phyloP scores from a whole-genome alignment of 768 basidiomycete genomes.

The Lactarius evosmus region DNA sequence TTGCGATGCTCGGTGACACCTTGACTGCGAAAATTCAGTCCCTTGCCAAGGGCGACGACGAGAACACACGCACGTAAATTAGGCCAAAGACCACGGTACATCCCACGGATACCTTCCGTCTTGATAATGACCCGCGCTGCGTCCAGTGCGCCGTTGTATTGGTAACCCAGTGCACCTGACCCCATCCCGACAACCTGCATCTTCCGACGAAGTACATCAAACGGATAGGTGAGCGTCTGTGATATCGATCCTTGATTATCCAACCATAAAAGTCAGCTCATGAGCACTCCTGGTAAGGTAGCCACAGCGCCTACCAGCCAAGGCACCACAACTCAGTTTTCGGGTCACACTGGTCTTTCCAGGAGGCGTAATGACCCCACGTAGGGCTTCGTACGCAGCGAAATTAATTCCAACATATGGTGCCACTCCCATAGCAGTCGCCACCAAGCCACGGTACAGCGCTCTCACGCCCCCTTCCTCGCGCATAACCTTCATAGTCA shows the following conservation, averaged over 20 bases:
- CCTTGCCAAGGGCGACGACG: background rate
- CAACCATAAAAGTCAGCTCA: constrained; percentile 12
- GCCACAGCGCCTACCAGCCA: constrained; percentile 58
- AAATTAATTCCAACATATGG: constrained; percentile 91
- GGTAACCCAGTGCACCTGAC: constrained; percentile 52
- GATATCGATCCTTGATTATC: constrained; percentile 69
- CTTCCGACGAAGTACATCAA: constrained; percentile 91
- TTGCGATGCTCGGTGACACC: constrained; percentile 88
- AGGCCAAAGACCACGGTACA: constrained; percentile 88
- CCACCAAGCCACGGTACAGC: constrained; percentile 79
- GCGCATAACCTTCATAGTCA: constrained; percentile 85
- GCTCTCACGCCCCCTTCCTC: constrained; percentile 91
- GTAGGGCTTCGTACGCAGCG: constrained; percentile 84
- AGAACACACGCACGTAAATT: constrained; percentile 64
- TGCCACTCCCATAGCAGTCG: constrained; percentile 87
- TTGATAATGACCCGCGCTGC: constrained; percentile 66
- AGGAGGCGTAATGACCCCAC: constrained; percentile 75
- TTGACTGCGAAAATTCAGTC: constrained; percentile 53
- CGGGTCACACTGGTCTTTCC: constrained; percentile 63
- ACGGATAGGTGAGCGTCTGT: constrained; percentile 92
- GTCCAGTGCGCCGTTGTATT: constrained; percentile 79
- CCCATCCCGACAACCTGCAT: constrained; percentile 87
- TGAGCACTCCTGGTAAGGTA: constrained; percentile 1
- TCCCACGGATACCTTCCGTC: constrained; percentile 69
- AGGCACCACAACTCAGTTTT: constrained; percentile 81